Evolutionary conservation across 306 rosid genomes (phyloP), one percentile per base, ranked within the genome.

Genomic region (Castanea mollissima): DNA sequence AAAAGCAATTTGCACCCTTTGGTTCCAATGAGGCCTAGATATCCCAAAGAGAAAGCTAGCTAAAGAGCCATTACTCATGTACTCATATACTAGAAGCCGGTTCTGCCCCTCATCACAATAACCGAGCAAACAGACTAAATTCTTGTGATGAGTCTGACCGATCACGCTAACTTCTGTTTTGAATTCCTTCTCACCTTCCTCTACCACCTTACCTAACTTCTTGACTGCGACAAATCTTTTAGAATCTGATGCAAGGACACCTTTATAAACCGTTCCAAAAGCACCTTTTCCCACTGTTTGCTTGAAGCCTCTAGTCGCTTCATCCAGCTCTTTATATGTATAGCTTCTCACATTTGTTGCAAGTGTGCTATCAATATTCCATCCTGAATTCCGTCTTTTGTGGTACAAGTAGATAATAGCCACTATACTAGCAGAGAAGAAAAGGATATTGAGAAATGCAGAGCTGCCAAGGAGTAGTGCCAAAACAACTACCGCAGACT

Each of bases 161-260:
- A 87, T 84, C 7, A 76, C 65, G 14, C 76, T 81, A 52, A 81
- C 82, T 55, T 84, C 86, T 23, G 83, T 84, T 35, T 76, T 81
- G 72, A 87, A 84, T 58, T 87, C 88, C 16, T 63, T 51, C 5
- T 83, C 90, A 41, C 82, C 85, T 79, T 87, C 90, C 19, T 67
- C 46, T 6, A 83, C 74, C 35, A 65, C 18, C 35, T 73, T 74
- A 1, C 87, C 86, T 8, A 87, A 67, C 69, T 78, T 76, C 34
- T 89, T 87, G 3, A 89, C 85, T 23, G 90, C 90, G 18, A 89
- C 80, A 35, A 31, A 59, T 41, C 38, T 83, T 52, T 64, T 78
- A 0, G 83, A 31, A 16, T 65, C 29, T 34, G 74, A 78, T 69
- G 46, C 23, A 6, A 78, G 69, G 19, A 78, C 86, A 55, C 83